Evolutionary conservation across 1,284 basidiomycete genomes (phyloP).

Genomic region (Lignosus rhinocerotis): DNA sequence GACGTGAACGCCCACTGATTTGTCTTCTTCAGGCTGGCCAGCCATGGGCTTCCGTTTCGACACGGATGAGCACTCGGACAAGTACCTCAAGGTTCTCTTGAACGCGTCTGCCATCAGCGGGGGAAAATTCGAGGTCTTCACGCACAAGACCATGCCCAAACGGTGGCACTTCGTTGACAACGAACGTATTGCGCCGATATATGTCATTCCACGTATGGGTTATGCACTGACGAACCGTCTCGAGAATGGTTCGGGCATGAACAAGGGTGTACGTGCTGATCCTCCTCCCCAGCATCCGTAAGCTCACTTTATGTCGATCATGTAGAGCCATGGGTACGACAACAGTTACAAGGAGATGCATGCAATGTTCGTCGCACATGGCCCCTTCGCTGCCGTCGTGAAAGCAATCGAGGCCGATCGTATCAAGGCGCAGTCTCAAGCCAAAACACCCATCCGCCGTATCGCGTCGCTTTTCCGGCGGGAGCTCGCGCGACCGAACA

Average conservation of each 20-base stretch:
- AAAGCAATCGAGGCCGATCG: slow-evolving; percentile 53
- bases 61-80: slow-evolving; percentile 52
- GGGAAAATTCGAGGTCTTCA: slow-evolving; percentile 78
- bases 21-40: slow-evolving; percentile 66
- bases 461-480: slow-evolving; percentile 25
- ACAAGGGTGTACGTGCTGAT: slow-evolving; percentile 66
- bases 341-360: slow-evolving; percentile 78
- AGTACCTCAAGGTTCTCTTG: slow-evolving; percentile 56
- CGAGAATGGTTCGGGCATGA: slow-evolving; percentile 65
- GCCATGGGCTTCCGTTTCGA: slow-evolving; percentile 81
- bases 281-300: neutral
- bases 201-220: slow-evolving; percentile 77
- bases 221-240: slow-evolving; percentile 67
- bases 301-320: neutral
- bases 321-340: slow-evolving; percentile 83
- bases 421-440: slow-evolving; percentile 11
- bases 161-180: slow-evolving; percentile 75
- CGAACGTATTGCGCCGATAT: slow-evolving; percentile 84
- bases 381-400: slow-evolving; percentile 74
- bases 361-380: slow-evolving; percentile 88
- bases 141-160: slow-evolving; percentile 78
- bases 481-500: slow-evolving; percentile 38
- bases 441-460: slow-evolving; percentile 8
- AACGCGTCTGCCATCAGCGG: slow-evolving; percentile 49
- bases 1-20: neutral